These are phyloP conservation scores for Pouteria glomerata DNA, from an alignment of 148 eudicot species.

Conservation along the genomic window DNA sequence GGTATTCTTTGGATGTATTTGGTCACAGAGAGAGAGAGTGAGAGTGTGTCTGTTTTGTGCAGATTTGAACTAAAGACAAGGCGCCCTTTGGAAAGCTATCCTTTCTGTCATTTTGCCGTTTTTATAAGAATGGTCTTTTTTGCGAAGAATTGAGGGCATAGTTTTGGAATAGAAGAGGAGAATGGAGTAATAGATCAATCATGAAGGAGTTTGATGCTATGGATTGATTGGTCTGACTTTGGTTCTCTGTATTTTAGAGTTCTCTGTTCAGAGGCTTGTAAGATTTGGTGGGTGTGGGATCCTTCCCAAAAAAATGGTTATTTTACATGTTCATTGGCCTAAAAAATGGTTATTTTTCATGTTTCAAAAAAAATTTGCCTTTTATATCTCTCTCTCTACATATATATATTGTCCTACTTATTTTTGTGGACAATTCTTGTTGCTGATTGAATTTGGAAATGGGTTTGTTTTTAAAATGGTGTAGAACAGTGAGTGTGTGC, in stretches of 20 bases:
- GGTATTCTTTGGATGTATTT: too few relatives aligned
- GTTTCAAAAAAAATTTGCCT: neutral
- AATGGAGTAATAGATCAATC: conserved; percentile 10
- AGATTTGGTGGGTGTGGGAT: conserved; percentile 21
- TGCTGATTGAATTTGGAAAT: neutral
- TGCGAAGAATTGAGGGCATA: conserved; percentile 19
- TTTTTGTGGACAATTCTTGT: neutral
- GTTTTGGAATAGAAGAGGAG: conserved; percentile 9
- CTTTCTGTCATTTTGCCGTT: conserved; percentile 22
- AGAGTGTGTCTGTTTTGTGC: neutral
- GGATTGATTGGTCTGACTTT: conserved; percentile 9
- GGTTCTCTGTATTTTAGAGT: neutral
- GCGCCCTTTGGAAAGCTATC: conserved; percentile 18
- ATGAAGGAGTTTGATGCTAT: conserved; percentile 11
- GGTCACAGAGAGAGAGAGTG: neutral
- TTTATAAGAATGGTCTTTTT: conserved; percentile 19
- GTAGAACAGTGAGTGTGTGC: neutral
- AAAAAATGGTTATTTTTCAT: neutral
- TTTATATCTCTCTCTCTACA: neutral
- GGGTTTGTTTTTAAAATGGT: neutral
- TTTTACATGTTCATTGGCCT: neutral
- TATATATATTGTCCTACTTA: neutral
- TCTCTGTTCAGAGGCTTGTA: conserved; percentile 14
- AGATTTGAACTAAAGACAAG: conserved; percentile 29
- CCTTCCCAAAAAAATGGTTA: conserved; percentile 5